These are phyloP conservation scores for Pseudopyrenochaeta lycopersici DNA, from an alignment of 2,329 filamentous ascomycete genomes.

Conservation along the genomic window DNA sequence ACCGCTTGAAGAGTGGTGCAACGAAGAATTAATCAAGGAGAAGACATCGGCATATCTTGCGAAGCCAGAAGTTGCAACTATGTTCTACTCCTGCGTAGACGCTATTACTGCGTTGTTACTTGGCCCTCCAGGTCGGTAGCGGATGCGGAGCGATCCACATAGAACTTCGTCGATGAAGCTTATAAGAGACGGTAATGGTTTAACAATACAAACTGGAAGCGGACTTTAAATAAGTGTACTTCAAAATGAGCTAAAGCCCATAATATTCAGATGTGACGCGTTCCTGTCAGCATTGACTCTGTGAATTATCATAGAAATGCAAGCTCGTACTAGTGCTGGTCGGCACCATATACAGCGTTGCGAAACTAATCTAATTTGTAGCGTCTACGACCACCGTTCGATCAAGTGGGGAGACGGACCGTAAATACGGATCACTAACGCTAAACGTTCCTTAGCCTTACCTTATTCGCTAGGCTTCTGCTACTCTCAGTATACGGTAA, in stretches of 20 bases:
- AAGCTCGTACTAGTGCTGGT: not conserved
- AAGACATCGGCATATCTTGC: conserved; percentile 40
- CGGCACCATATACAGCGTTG: not conserved
- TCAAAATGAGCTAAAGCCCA: no score
- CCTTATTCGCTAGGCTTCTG: no score
- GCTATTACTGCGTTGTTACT: conserved; percentile 35
- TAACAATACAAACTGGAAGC: not conserved
- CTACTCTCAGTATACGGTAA: not conserved
- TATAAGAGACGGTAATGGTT: not conserved
- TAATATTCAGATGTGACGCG: no score
- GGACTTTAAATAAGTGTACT: no score
- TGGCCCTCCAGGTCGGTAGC: conserved; percentile 8
- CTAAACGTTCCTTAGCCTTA: not conserved
- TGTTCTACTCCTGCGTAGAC: conserved; percentile 43
- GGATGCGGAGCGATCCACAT: not conserved
- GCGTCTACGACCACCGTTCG: not conserved
- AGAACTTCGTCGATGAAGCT: not conserved
- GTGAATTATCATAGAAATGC: no score
- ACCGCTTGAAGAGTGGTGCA: conserved; percentile 40
- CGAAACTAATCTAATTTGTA: not conserved
- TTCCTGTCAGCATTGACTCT: no score
- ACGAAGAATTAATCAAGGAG: conserved; percentile 35
- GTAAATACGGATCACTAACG: not conserved
- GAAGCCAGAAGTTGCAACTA: conserved; percentile 28
- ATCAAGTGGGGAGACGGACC: not conserved